phyloP scores from a whole-genome alignment of 2,329 filamentous ascomycete species.

The Verticillium klebahnii region DNA sequence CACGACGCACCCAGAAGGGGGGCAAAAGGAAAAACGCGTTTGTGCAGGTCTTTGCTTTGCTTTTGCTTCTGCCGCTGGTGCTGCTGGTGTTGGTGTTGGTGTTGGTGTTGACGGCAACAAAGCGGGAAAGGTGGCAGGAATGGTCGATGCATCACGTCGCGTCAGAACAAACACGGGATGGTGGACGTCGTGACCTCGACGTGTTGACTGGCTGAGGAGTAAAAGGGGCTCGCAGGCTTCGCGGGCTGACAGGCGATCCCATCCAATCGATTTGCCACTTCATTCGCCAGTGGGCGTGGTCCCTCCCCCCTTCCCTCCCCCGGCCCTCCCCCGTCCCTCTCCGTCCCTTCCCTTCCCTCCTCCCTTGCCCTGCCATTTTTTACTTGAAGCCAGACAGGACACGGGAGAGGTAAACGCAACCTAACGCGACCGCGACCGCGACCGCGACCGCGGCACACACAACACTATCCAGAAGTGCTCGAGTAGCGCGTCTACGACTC shows the following conservation, averaged over 20 bases:
- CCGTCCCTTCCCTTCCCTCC: too few species aligned
- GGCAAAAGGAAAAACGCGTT: too few species aligned
- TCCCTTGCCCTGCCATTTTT: not conserved
- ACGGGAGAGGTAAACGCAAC: too few species aligned
- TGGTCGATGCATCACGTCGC: not conserved
- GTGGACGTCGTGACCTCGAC: not conserved
- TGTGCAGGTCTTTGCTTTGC: too few species aligned
- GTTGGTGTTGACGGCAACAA: not conserved
- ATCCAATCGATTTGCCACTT: not conserved
- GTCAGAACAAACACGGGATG: not conserved
- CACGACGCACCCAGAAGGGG: too few species aligned
- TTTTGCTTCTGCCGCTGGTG: too few species aligned
- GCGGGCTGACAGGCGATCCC: not conserved
- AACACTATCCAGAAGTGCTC: too few species aligned
- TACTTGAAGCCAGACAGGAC: not conserved
- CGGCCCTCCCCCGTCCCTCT: too few species aligned
- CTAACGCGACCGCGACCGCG: too few species aligned
- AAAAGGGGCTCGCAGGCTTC: not conserved
- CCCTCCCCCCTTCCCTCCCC: too few species aligned
- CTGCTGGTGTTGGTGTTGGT: not conserved
- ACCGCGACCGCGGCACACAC: too few species aligned
- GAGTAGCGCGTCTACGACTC: too few species aligned
- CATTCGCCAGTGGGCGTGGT: not conserved
- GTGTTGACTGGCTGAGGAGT: not conserved
- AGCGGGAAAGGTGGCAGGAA: not conserved